Evolutionary conservation across 78 protist genomes (phyloP), one percentile per base, ranked within the genome.

Genomic region (Carpediemonas membranifera): DNA sequence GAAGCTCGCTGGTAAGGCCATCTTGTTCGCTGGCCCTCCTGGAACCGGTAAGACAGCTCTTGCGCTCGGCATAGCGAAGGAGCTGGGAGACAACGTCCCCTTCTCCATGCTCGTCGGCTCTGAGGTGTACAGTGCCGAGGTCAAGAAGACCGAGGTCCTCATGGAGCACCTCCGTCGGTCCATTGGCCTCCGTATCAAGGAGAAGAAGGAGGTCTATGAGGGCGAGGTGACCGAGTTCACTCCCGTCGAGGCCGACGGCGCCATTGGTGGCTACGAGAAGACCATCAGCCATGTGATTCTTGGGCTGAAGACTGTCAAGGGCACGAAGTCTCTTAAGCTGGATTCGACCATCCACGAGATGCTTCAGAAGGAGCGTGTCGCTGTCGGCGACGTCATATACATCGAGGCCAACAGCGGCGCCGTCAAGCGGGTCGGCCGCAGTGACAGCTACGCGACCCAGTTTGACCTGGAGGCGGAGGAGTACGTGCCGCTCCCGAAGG

Each of bases 1-100:
- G 81, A 90, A 93, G 73, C 91, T 95, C 98, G 98, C 99, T 3
- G 99, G 99, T 0, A 80, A 96, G 5, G 98, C 99, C 0, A 70
- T 95, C 43, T 61, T 97, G 28, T 64, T 97, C 31, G 98, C 98
- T 0, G 98, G 98, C 7, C 88, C 98, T 14, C 99, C 98, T 0
- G 98, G 99, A 16, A 74, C 78, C 5, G 84, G 92, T 13, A 83
- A 92, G 79, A 92, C 97, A 0, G 99, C 99, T 16, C 76, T 96
- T 0, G 97, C 98, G 18, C 81, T 92, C 7, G 98, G 92, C n/a
- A 78, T 97, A 11, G 71, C 96, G 25, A 87, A 87, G 31, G 98
- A 94, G 58, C 86, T 96, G 0, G 99, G 99, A 0, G 75, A 89
- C 91, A 93, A 93, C 65, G 96, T 54, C n/a, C 99, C 99, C 14